Evolutionary conservation across 179 eudicot genomes (phyloP).

Genomic region (Dionaea muscipula): DNA sequence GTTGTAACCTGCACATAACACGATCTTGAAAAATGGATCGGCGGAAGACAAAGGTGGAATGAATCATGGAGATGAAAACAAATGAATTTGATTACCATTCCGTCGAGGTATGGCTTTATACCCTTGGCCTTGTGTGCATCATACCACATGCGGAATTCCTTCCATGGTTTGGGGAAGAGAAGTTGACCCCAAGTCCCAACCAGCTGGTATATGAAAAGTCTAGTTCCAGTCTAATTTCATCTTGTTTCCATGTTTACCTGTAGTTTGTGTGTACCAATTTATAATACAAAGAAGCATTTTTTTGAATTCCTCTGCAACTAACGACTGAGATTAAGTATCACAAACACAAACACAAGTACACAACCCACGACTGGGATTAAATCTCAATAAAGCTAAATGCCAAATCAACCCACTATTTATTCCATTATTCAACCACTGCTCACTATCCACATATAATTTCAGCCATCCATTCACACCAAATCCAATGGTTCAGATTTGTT

Average conservation of each 20-base stretch:
- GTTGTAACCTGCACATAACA: conserved; percentile 58
- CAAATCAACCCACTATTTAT: too few relatives aligned
- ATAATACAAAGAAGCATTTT: too few relatives aligned
- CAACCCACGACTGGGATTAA: too few relatives aligned
- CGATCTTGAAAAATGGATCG: neutral
- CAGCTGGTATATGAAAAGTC: conserved; percentile 74
- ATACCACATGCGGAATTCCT: conserved; percentile 91
- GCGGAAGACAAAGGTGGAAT: conserved; percentile 1
- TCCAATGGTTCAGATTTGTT: too few relatives aligned
- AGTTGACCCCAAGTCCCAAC: conserved; percentile 99
- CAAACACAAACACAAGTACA: too few relatives aligned
- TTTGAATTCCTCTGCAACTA: too few relatives aligned
- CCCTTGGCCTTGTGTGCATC: conserved; percentile 74
- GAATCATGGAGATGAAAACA: neutral
- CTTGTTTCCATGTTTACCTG: conserved; percentile 95
- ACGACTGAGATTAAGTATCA: too few relatives aligned
- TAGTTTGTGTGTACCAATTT: conserved; percentile 10
- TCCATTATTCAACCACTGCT: too few relatives aligned
- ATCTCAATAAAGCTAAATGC: too few relatives aligned
- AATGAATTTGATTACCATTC: conserved; percentile 57
- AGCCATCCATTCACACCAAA: too few relatives aligned
- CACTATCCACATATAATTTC: too few relatives aligned
- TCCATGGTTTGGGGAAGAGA: conserved; percentile 95
- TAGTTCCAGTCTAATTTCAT: conserved; percentile 52
- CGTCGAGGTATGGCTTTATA: conserved; percentile 69